Base-by-base conservation (phyloP, 768 basidiomycete genomes). In the Termitomyces sp. region DNA sequence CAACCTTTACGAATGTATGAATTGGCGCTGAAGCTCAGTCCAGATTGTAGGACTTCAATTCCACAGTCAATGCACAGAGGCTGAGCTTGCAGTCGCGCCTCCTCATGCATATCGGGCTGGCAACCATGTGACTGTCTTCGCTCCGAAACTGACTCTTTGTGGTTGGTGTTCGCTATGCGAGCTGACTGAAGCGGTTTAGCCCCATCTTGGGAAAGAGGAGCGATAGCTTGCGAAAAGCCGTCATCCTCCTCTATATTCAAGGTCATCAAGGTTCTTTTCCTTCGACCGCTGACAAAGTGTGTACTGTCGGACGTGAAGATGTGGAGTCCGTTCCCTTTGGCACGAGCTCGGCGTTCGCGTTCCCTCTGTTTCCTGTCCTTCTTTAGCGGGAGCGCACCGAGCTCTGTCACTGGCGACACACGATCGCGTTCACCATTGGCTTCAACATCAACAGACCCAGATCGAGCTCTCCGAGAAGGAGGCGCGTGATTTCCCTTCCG, bases 1-100 rank as follows among this genome's bases (percentile, higher is more conserved):
- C 80, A 77, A 0, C 90, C 89, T 60, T 77, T 85, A 8, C 80
- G 82, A 48, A 88, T 78, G 63, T 85, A 89, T 7, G 87, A 84
- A 9, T 77, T 73, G 2, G 73, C 42, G 1, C 67, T 69, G 64
- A 93, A 88, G 39, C 78, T 77, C 39, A 82, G 72, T 3, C 86
- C 87, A 3, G 81, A 76, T 24, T 76, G 77, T 7, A 91, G 71
- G 35, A 74, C 72, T 4, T 70, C 70, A 13, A 91, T 78, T 33
- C 77, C 77, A 66, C 86, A 81, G 72, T 93, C 86, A 60, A 77
- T 65, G 57, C 70, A 64, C 42, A 82, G 67, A 11, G 71, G 50
- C 8, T 36, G 63, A 20, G 28, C 50, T 32, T 48, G 20, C 20
- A 24, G 5, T 16, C 6, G 22, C 33, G 16, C 13, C 24, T 59